Base-by-base conservation (phyloP, 2,329 filamentous ascomycete species). In the Exophiala oligosperma region DNA sequence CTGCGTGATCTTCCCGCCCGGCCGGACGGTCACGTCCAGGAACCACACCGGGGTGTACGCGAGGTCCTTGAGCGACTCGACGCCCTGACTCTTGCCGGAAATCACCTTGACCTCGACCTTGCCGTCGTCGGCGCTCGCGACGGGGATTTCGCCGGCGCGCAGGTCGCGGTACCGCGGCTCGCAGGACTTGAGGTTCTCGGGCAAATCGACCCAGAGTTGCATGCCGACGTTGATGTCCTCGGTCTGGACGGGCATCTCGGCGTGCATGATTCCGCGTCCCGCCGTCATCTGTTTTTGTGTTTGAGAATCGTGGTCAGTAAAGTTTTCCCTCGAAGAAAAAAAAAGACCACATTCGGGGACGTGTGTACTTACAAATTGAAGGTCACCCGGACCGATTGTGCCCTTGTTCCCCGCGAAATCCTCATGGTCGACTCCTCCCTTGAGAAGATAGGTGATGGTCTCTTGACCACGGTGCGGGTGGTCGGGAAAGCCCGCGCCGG, bases 11-110 rank as follows among this genome's bases (percentile, higher is more conserved):
- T 80, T 84, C 48, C 90, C 92, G 53, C 93, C 93, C 0, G 92
- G 92, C 68, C 85, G 77, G 53, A 97, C 84, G 21, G 84, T 86
- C 52, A 97, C 79, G 71, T 97, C 93, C 46, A 97, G 80, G 62
- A 96, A 81, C 93, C 93, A 97, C n/a, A 97, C 92, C 0, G 94
- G 94, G 1, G 93, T 97, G 75, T 97, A 97, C 12, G 93, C 92
- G 46, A 97, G 79, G 70, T 97, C 92, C 71, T 93, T 86, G 53
- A 96, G 84, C 12, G 87, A 91, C 70, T 97, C 92, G 52, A 94
- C 84, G 46, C 91, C 92, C 68, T 92, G 88, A 54, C 86, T 88
- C 71, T 89, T 85, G 21, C 93, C 94, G 0, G 88, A 92, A 67
- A 97, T 97, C 66, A 97, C 89, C 76, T 96, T 97, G 65, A 97